These are phyloP conservation scores for Sporothrix mexicana DNA, from an alignment of 2,329 filamentous ascomycete genomes.

Conservation along the genomic window DNA sequence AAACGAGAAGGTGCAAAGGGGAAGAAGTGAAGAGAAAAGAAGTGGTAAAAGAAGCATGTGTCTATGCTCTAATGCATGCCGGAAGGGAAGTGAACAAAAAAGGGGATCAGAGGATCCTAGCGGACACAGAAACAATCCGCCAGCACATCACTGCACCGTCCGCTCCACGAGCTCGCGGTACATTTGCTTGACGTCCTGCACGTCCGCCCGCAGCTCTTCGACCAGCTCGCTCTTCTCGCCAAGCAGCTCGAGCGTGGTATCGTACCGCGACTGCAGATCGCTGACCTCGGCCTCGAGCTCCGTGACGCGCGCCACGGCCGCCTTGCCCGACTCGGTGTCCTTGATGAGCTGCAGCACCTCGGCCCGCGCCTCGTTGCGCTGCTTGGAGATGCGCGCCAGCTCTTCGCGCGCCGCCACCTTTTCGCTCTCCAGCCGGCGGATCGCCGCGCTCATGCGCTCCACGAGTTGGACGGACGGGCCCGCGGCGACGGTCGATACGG, in stretches of 20 bases:
- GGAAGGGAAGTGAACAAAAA: background rate
- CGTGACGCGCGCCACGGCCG: conserved; percentile 63
- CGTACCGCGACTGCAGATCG: conserved; percentile 76
- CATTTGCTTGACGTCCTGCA: conserved; percentile 92
- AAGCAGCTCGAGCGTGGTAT: conserved; percentile 90
- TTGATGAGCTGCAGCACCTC: conserved; percentile 92
- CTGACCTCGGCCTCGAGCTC: conserved; percentile 70
- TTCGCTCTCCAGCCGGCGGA: conserved; percentile 88
- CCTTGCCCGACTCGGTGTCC: conserved; percentile 75
- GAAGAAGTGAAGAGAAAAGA: background rate
- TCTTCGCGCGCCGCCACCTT: conserved; percentile 90
- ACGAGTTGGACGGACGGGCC: conserved; percentile 94
- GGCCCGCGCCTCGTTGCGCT: conserved; percentile 87
- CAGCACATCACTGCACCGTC: conserved; percentile 58
- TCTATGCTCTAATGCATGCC: conserved; percentile 6
- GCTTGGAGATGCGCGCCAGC: conserved; percentile 75
- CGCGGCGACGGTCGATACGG: conserved; percentile 85
- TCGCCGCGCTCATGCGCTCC: conserved; percentile 92
- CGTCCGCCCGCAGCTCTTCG: conserved; percentile 86
- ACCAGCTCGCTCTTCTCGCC: conserved; percentile 97
- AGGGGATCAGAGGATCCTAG: background rate
- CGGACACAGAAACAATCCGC: background rate
- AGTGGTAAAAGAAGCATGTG: background rate
- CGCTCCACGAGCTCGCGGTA: conserved; percentile 91
- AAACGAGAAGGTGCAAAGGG: background rate